Evolutionary conservation across 176 grass and related monocot genomes (phyloP).

Genomic region (Thalia dealbata): DNA sequence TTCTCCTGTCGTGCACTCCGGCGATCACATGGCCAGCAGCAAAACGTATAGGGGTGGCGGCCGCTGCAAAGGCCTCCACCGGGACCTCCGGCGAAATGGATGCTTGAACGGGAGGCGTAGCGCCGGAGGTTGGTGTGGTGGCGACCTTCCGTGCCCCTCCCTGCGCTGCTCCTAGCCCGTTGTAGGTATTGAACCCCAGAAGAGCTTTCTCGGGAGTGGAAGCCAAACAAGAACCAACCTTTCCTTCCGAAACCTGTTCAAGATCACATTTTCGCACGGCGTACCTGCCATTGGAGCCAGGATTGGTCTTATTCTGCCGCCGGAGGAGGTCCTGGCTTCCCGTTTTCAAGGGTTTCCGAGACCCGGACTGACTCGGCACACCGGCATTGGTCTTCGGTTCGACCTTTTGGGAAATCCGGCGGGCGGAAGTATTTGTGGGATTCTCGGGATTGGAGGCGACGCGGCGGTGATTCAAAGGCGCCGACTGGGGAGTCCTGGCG

Average conservation of each 20-base stretch:
- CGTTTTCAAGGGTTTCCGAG: conserved; percentile 13
- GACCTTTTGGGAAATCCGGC: background rate
- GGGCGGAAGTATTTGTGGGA: background rate
- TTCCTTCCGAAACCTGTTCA: conserved; percentile 17
- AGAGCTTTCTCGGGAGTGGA: conserved; percentile 25
- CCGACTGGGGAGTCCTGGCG: background rate
- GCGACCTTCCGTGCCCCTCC: conserved; percentile 19
- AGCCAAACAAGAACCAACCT: background rate
- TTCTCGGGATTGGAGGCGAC: background rate
- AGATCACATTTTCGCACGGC: conserved; percentile 17
- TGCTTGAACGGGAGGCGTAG: conserved; percentile 64
- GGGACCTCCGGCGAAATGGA: conserved; percentile 84
- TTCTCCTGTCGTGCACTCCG: conserved; percentile 58
- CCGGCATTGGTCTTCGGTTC: background rate
- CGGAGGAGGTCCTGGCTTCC: conserved; percentile 7
- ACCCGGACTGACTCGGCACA: background rate
- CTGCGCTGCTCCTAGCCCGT: conserved; percentile 39
- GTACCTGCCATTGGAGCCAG: background rate
- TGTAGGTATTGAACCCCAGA: background rate
- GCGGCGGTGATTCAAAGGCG: background rate
- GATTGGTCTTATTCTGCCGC: background rate
- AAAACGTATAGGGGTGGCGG: conserved; percentile 64
- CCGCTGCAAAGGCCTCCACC: conserved; percentile 19
- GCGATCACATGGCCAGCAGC: conserved; percentile 53
- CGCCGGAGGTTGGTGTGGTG: conserved; percentile 20